phyloP scores from a whole-genome alignment of 768 basidiomycete species.

The Cystobasidium tubakii region DNA sequence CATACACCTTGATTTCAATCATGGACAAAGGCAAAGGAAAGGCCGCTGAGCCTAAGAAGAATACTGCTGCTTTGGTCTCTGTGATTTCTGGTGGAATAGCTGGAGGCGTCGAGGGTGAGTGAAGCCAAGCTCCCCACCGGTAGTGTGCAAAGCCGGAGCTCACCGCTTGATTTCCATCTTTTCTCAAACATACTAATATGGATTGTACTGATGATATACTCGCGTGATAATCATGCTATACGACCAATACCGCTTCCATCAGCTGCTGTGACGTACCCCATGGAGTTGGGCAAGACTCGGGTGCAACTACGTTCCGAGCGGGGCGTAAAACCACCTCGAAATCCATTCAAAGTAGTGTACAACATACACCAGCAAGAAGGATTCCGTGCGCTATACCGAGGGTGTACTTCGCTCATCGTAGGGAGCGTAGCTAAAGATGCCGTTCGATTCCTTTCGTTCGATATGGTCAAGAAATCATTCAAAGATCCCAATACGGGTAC shows the following conservation, averaged over 20 bases:
- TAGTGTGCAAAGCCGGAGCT: neutral
- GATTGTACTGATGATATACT: no score
- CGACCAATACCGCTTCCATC: neutral
- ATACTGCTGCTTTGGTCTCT: conserved; percentile 17
- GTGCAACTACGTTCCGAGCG: conserved; percentile 15
- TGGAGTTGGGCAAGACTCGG: conserved; percentile 37
- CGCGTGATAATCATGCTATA: neutral
- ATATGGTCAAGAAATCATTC: conserved; percentile 34
- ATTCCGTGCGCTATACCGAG: conserved; percentile 27
- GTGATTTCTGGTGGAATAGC: conserved; percentile 34
- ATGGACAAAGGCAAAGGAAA: neutral
- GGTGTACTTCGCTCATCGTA: conserved; percentile 5
- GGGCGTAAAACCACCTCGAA: conserved; percentile 8
- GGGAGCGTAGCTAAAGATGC: conserved; percentile 35
- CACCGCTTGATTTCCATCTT: neutral
- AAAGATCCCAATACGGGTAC: conserved; percentile 30
- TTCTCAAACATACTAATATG: neutral
- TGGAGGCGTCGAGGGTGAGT: conserved; percentile 28
- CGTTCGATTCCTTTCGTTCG: conserved; percentile 37
- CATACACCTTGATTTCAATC: neutral
- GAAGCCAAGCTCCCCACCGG: neutral
- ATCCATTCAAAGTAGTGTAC: conserved; percentile 25
- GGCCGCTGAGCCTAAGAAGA: conserved; percentile 12
- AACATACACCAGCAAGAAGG: conserved; percentile 34
- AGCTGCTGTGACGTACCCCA: conserved; percentile 28